Base-by-base conservation (phyloP, 768 basidiomycete species). In the Amanita rimosa region DNA sequence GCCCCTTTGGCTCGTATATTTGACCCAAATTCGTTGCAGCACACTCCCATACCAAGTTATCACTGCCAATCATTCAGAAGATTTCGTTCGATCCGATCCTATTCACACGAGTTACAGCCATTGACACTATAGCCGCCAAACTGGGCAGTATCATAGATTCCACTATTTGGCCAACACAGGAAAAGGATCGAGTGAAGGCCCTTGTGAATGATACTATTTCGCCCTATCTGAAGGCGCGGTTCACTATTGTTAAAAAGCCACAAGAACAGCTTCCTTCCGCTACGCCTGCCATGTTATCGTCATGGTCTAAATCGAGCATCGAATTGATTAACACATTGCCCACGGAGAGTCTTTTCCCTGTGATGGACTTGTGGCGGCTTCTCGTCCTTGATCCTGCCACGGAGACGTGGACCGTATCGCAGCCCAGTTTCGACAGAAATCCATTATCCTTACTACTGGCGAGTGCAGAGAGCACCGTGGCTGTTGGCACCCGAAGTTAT, bases 341-440 rank as follows among this genome's bases (percentile, higher is more conserved):
- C 0, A 48, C 69, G 0, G 69, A 72, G 7, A 67, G 76, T 34
- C 69, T 90, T 26, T 95, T 94, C 67, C 91, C 92, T 0, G 60
- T 93, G 4, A 74, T 81, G 9, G 92, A 95, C 58, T 69, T 93
- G 54, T 87, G 89, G 83, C 73, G 90, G 1, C 70, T 93, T 8
- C 83, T 82, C 0, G 60, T 88, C 14, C 74, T 93, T 17, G 82
- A 89, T 60, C 67, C 73, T 0, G 59, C 70, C 1, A 74, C 81
- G 14, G 72, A 75, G 0, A 59, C 63, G 0, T 85, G 78, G 80
- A 65, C 61, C 33, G 64, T 74, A 5, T 52, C 68, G 2, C 58
- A 60, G 1, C 54, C 62, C 0, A 49, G 64, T 6, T 58, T 63
- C 4, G 70, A 76, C 36, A 17, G 22, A 13, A 19, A 44, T 24